Evolutionary conservation across 108 stramenopile genomes (phyloP), one percentile per base, ranked within the genome.

Genomic region (Epipyxis sp.): DNA sequence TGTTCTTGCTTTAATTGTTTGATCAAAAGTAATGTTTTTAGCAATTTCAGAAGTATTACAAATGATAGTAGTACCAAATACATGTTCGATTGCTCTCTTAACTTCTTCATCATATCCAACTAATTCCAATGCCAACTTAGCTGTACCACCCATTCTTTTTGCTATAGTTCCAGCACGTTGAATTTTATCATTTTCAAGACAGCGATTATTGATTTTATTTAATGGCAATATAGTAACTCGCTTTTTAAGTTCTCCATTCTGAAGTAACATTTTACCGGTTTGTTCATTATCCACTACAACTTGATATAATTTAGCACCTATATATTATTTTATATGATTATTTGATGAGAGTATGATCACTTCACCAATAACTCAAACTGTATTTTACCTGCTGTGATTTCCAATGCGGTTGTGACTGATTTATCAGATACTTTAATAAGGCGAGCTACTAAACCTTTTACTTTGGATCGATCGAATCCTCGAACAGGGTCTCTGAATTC

Each of bases 141-240:
- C 95, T 37, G 81, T 86, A 0, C 94, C 87, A 59, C 91, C 89
- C 43, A 90, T 76, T 42, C 89, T 68, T 34, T 78, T 74, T 13
- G 95, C 94, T 61, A 95, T 94, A 20, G 81, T 59, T 25, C 69
- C 71, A 16, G 97, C 94, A 3, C 61, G 69, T 0, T 87, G 69
- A 42, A 78, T 6, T 43, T 42, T 71, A 25, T 42, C 86, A 44
- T 40, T 83, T 59, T 59, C 65, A 16, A 91, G 79, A 25, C 94
- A 78, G 30, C 87, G 77, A 20, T 85, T 68, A 1, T 90, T 76
- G 83, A 99, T 93, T 85, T 96, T 97, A 87, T 96, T 94, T 13
- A 99, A 87, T 25, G 98, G 98, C 74, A 99, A 93, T 77, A 99
- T 92, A 0, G 98, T 99, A 35, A 97, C 95, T 32, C 98, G 91